Evolutionary conservation across 2,329 filamentous ascomycete genomes (phyloP).

Genomic region (Apiospora rasikravindrae): DNA sequence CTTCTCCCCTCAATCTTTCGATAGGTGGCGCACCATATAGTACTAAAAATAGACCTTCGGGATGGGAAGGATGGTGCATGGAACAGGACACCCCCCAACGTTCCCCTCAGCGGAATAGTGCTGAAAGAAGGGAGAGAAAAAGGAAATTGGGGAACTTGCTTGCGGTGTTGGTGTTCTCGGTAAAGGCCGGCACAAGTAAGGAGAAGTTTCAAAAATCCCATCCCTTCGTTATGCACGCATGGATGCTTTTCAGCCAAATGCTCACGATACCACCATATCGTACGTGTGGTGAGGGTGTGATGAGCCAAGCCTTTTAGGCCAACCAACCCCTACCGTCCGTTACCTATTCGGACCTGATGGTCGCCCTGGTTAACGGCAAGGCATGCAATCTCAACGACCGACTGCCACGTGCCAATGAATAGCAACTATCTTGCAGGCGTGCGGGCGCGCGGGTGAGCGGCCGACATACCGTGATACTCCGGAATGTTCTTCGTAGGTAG

Average conservation of each 20-base stretch:
- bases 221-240: background rate
- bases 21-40: background rate
- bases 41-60: background rate
- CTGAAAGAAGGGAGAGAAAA: background rate
- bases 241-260: background rate
- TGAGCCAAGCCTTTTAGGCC: slow-evolving; percentile 11
- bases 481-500: too few relatives aligned
- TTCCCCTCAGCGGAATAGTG: background rate
- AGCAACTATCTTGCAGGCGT: background rate
- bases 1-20: background rate
- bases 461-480: background rate
- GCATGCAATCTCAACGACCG: background rate
- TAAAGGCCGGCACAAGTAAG: background rate
- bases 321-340: background rate
- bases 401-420: background rate
- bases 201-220: background rate
- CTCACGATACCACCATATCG: background rate
- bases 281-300: background rate
- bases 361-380: background rate
- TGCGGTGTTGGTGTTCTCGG: background rate
- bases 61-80: background rate
- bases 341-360: background rate
- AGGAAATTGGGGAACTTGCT: background rate
- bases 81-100: background rate
- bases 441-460: background rate